Evolutionary conservation across 345 rosid species (phyloP), one percentile per base, ranked within the genome.

Genomic region (Melaleuca alternifolia): DNA sequence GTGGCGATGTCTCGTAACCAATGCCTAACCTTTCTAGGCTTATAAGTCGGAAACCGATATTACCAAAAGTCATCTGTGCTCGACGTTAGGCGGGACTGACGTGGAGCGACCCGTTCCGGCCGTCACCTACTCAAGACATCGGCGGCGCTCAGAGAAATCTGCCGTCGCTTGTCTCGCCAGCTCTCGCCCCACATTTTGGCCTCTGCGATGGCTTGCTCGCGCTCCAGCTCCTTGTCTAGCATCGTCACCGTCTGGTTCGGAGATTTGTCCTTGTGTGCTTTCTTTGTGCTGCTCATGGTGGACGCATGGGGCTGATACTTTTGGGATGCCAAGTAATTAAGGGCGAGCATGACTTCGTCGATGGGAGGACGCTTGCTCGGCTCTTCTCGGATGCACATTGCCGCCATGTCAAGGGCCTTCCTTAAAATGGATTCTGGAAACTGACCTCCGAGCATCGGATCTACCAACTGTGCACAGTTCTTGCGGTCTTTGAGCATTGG

Each of bases 141-240:
- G 11, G 85, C 7, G 41, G 30, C 28, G 44, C 53, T 59, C 33
- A 88, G 50, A 24, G 54, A n/a, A 18, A 9, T 76, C 82, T 89
- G 91, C 53, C 30, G 56, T 84, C 93, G 86, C 92, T 91, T 89
- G 28, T 90, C 96, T 87, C 89, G 88, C 90, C 91, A 91, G 54
- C 84, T 88, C 87, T 92, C 92, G 44, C 96, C 95, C 97, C 95
- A 94, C 86, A 83, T 61, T 90, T 88, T 93, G n/a, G 97, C 97
- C 91, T 93, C 95, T 12, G 94, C 94, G 44, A 93, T 93, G 15
- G 94, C 95, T 37, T 85, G 89, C 18, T 88, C 93, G 41, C 95
- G 87, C 79, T 92, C 92, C 20, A 86, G 51, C 81, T 91, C 91
- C 85, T 51, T 89, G 75, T 84, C 86, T 83, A 90, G n/a, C 76